phyloP scores from a whole-genome alignment of 2,329 filamentous ascomycete species.

The Colletotrichum cereale region DNA sequence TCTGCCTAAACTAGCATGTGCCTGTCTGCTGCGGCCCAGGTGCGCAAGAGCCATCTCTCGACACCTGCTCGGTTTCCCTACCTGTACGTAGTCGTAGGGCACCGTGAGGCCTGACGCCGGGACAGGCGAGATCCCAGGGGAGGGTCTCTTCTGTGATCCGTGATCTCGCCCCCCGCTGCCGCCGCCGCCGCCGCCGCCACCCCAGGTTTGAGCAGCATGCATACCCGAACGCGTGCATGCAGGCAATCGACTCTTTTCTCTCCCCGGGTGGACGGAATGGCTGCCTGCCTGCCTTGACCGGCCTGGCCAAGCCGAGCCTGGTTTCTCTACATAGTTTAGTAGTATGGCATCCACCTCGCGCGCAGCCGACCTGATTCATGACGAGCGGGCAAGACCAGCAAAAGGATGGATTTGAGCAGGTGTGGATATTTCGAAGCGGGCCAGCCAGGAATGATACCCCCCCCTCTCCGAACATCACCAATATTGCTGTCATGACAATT shows the following conservation, averaged over 20 bases:
- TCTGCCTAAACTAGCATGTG: slow-evolving; percentile 32
- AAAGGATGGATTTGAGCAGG: slow-evolving; percentile 9
- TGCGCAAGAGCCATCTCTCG: slow-evolving; percentile 39
- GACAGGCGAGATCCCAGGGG: slow-evolving; percentile 9
- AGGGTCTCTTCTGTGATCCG: slow-evolving; percentile 36
- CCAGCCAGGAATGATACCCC: slow-evolving; percentile 4
- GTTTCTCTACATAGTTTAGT: slow-evolving; percentile 23
- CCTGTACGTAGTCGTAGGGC: too few relatives aligned
- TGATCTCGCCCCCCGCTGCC: slow-evolving; percentile 33
- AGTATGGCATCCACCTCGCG: slow-evolving; percentile 34
- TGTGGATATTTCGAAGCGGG: slow-evolving; percentile 24
- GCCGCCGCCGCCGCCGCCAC: slow-evolving; percentile 28
- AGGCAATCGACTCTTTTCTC: slow-evolving; percentile 34
- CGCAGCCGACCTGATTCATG: slow-evolving; percentile 23
- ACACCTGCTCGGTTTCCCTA: slow-evolving; percentile 34
- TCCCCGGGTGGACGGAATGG: slow-evolving; percentile 7
- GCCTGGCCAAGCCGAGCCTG: slow-evolving; percentile 23
- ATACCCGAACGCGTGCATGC: slow-evolving; percentile 39
- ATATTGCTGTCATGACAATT: slow-evolving; percentile 34
- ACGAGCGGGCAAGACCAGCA: slow-evolving; percentile 16
- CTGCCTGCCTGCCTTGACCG: slow-evolving; percentile 7
- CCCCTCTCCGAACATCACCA: slow-evolving; percentile 9
- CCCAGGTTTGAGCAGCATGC: slow-evolving; percentile 39
- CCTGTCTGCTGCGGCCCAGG: slow-evolving; percentile 33
- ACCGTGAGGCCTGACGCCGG: slow-evolving; percentile 6